Base-by-base conservation (phyloP, 768 basidiomycete genomes). In the Lactarius sanguifluus region DNA sequence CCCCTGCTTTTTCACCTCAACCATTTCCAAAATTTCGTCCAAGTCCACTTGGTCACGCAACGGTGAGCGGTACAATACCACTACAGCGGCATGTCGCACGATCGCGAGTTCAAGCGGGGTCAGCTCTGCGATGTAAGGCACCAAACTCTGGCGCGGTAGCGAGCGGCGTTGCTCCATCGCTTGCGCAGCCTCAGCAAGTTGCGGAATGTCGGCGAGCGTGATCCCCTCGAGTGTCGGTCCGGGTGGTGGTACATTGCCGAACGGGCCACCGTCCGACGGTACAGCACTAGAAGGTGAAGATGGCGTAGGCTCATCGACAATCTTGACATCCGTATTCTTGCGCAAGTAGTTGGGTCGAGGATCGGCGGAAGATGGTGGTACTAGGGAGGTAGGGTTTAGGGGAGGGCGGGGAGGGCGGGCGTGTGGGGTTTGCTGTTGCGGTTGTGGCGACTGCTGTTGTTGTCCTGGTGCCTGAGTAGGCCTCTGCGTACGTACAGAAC, bases 141-240 rank as follows among this genome's bases (percentile, higher is more conserved):
- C 86, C n/a, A 88, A 84, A 70, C 82, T 90, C 76, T 90, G 85
- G 34, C 89, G 79, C 0, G 92, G 90, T 18, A 93, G 76, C 3
- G 90, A 92, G n/a, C 92, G 86, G 65, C 88, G 90, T 72, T 94
- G 91, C 74, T 93, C 90, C 58, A 92, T 83, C 23, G 92, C 93
- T 75, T 96, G 92, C 16, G 94, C 95, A 4, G 89, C 94, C 75
- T 95, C 92, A 76, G 97, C 90, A 13, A 97, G 77, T 73, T 94
- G 91, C 9, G 96, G 94, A 60, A 98, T 92, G 76, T 98, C 97
- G 10, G 93, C 94, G 16, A 98, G 83, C 0, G 95, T 96, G 72
- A 98, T 88, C 5, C 90, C 90, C 64, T 96, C 92, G 30, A 82
- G 81, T 55, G 73, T 75, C 36, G 76, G 76, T 40, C 59, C 66